Evolutionary conservation across 257 asterid species (phyloP).

Genomic region (Anisodus tanguticus): DNA sequence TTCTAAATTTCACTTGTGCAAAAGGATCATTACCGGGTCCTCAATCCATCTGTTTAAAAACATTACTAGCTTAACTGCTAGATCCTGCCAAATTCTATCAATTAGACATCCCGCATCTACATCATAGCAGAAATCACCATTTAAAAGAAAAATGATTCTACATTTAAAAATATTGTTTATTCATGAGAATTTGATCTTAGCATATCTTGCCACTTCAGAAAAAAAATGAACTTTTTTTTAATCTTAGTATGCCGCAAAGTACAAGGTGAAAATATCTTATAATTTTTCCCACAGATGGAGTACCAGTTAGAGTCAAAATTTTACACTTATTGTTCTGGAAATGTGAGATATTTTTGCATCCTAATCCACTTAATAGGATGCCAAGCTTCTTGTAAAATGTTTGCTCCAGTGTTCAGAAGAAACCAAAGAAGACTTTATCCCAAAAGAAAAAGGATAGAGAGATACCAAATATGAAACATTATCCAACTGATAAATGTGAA

Average conservation of each 20-base stretch:
- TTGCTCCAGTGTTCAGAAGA: not conserved
- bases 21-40: too few relatives aligned
- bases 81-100: too few relatives aligned
- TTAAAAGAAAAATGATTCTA: not conserved
- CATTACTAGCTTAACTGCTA: too few relatives aligned
- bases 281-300: not conserved
- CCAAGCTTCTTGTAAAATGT: not conserved
- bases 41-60: too few relatives aligned
- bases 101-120: too few relatives aligned
- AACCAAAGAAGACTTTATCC: not conserved
- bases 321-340: not conserved
- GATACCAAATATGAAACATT: not conserved
- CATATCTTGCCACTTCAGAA: too few relatives aligned
- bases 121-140: too few relatives aligned
- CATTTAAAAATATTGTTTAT: not conserved
- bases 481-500: not conserved
- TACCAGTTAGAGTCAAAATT: not conserved
- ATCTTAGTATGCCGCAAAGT: not conserved
- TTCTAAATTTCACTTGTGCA: not conserved
- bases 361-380: not conserved
- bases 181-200: not conserved
- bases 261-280: not conserved
- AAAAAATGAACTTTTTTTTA: too few relatives aligned
- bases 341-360: not conserved
- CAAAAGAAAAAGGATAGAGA: not conserved